Percentiles rank a stretch among this genome's conserved stretches.
Evolutionary conservation across 2,329 filamentous ascomycete genomes (phyloP).

Genomic region (Aureobasidium sp.): DNA sequence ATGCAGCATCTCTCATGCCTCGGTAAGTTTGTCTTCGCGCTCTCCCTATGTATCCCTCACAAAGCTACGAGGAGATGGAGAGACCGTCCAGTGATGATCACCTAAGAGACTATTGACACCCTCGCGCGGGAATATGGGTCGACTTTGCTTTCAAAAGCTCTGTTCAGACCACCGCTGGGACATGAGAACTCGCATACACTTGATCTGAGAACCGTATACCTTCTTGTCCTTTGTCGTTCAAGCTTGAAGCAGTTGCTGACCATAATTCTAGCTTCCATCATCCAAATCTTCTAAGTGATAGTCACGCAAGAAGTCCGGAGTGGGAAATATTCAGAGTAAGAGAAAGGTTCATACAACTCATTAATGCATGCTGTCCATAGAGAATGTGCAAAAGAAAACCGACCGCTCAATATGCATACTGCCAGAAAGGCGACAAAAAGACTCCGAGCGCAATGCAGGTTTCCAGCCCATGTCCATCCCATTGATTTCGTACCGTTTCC

Average conservation of each 20-base stretch:
- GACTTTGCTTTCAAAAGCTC: background rate
- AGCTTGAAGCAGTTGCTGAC: background rate
- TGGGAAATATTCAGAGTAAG: background rate
- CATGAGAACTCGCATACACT: conserved; percentile 7
- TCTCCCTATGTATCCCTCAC: background rate
- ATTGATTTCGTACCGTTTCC: background rate
- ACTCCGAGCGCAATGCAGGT: conserved; percentile 2
- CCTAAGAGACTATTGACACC: conserved; percentile 7
- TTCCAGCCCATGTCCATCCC: background rate
- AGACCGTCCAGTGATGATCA: background rate
- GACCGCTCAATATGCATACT: conserved; percentile 5
- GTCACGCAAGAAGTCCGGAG: too few species aligned
- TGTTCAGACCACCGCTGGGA: background rate
- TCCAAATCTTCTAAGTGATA: background rate
- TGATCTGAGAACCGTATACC: background rate
- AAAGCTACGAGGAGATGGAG: background rate
- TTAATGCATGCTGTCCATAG: conserved; percentile 9
- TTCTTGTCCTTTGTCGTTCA: background rate
- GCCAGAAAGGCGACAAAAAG: background rate
- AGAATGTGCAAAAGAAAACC: background rate
- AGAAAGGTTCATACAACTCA: conserved; percentile 7
- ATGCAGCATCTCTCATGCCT: background rate
- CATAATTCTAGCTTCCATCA: background rate
- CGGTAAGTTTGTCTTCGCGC: background rate
- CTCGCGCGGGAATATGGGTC: background rate